Conservation (phyloP, 140 eudicot genomes). For the Flaveria floridana region DNA sequence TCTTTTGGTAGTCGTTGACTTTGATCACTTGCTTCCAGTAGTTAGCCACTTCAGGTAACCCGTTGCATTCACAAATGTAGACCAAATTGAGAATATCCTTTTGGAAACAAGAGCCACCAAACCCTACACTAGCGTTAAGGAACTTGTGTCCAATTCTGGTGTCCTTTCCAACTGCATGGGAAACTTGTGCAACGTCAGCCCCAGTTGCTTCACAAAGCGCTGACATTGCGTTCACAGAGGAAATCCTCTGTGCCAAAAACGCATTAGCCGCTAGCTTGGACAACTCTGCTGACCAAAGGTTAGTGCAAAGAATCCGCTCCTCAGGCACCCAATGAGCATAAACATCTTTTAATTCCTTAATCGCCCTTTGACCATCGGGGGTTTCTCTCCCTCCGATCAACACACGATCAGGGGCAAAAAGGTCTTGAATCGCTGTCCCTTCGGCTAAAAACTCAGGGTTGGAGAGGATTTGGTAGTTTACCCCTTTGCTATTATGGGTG, state of each 20-base stretch:
- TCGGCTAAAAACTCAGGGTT: slow-evolving; percentile 68
- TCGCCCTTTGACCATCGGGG: slow-evolving; percentile 53
- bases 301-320: slow-evolving; percentile 51
- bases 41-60: slow-evolving; percentile 57
- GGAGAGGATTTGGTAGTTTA: slow-evolving; percentile 57
- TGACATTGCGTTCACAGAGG: slow-evolving; percentile 63
- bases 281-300: slow-evolving; percentile 71
- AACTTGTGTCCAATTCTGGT: slow-evolving; percentile 58
- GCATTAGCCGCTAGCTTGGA: slow-evolving; percentile 69
- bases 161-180: slow-evolving; percentile 66
- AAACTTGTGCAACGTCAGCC: slow-evolving; percentile 55
- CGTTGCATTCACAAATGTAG: slow-evolving; percentile 70
- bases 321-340: slow-evolving; percentile 70
- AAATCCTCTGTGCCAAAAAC: slow-evolving; percentile 62
- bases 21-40: slow-evolving; percentile 70
- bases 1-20: slow-evolving; percentile 66
- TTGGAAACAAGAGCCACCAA: slow-evolving; percentile 69
- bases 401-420: slow-evolving; percentile 63
- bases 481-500: slow-evolving; percentile 62
- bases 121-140: slow-evolving; percentile 65
- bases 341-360: slow-evolving; percentile 49
- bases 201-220: slow-evolving; percentile 64
- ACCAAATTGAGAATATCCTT: slow-evolving; percentile 66
- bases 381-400: slow-evolving; percentile 69
- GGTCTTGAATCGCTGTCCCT: slow-evolving; percentile 64